Conservation (phyloP, 2,329 filamentous ascomycete species). For the Botrytis fragariae region DNA sequence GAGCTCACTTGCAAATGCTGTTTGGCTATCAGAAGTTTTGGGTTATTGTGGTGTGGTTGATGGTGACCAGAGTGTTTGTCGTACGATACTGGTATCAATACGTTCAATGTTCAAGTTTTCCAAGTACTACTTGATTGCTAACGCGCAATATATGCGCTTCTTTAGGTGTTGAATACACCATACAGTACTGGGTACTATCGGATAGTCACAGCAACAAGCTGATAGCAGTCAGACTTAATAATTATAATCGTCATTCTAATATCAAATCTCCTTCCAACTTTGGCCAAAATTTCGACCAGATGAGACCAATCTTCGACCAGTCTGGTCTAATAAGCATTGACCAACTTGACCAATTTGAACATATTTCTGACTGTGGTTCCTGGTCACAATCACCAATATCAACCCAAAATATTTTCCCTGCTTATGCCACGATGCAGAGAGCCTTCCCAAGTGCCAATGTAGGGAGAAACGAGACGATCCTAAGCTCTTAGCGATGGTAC, state of each 20-base stretch:
- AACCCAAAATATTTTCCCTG: conserved; percentile 7
- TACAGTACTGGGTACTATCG: background rate
- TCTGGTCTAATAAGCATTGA: background rate
- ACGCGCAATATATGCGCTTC: background rate
- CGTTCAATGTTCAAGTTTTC: background rate
- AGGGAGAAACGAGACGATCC: background rate
- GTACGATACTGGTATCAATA: background rate
- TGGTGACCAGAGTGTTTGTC: conserved; percentile 3
- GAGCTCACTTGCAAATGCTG: conserved; percentile 9
- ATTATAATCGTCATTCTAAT: conserved; percentile 13
- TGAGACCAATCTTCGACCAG: background rate
- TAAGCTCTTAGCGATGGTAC: background rate
- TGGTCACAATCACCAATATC: background rate
- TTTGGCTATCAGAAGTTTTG: conserved; percentile 3
- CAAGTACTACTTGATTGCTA: background rate
- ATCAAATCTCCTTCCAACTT: background rate
- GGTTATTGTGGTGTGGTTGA: background rate
- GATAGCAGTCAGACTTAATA: conserved; percentile 19
- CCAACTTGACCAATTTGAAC: background rate
- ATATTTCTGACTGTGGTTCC: background rate
- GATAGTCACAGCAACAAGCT: background rate
- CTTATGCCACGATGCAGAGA: background rate
- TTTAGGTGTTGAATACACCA: background rate
- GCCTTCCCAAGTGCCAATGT: background rate
- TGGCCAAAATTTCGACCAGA: background rate